These are phyloP conservation scores for Cystobasidium slooffiae DNA, from an alignment of 1,284 basidiomycete genomes.

Conservation along the genomic window DNA sequence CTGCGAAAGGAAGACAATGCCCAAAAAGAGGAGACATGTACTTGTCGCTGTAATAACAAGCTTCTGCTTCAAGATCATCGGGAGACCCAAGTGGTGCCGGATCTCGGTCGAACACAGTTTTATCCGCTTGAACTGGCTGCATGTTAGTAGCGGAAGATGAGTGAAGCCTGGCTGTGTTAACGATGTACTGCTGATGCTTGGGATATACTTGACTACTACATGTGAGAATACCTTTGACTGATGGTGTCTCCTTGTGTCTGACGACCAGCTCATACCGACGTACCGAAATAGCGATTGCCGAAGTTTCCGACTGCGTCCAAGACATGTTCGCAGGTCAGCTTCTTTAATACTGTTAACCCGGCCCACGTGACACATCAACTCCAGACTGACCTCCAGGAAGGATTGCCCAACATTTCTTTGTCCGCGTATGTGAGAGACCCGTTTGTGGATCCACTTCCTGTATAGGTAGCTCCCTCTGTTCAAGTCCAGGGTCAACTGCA, in stretches of 20 bases:
- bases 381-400: conserved; percentile 34
- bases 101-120: not conserved
- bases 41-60: not conserved
- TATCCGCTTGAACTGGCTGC: not conserved
- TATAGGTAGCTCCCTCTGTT: conserved; percentile 59
- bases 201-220: conserved; percentile 11
- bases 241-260: conserved; percentile 47
- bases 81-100: not conserved
- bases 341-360: not conserved
- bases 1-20: not conserved
- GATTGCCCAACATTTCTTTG: conserved; percentile 43
- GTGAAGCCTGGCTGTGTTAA: not conserved
- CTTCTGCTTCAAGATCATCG: not conserved
- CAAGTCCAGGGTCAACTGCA: conserved; percentile 74
- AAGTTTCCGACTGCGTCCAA: conserved; percentile 33
- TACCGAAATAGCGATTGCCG: conserved; percentile 48
- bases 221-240: not conserved
- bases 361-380: not conserved
- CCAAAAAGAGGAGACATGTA: not conserved
- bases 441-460: conserved; percentile 30
- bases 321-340: not conserved
- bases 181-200: not conserved
- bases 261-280: conserved; percentile 47
- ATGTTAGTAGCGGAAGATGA: too few species aligned
- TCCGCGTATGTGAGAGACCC: not conserved